phyloP scores from a whole-genome alignment of 2,329 filamentous ascomycete genomes.

The Colletotrichum caudatum region DNA sequence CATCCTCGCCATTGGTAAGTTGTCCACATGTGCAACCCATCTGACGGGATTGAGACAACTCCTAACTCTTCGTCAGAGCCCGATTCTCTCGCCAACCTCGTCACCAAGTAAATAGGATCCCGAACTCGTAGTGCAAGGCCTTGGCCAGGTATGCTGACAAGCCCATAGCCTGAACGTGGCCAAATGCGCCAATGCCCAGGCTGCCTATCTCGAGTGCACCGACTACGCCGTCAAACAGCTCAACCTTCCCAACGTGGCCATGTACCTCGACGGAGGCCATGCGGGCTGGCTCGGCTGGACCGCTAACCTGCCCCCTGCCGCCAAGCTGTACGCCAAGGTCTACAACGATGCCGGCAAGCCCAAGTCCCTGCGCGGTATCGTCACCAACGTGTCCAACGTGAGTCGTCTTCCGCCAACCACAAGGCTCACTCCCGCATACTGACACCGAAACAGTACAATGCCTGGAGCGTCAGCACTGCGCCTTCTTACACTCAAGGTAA shows the following conservation, averaged over 20 bases:
- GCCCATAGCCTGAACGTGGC: conserved; percentile 52
- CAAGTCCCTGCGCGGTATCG: conserved; percentile 63
- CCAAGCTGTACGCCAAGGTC: conserved; percentile 59
- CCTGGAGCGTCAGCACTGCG: conserved; percentile 55
- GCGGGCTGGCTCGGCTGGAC: conserved; percentile 71
- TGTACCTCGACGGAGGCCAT: conserved; percentile 67
- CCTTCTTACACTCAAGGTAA: conserved; percentile 59
- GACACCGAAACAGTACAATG: conserved; percentile 57
- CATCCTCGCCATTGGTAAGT: conserved; percentile 59
- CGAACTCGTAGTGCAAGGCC: too few relatives aligned
- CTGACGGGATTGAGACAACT: conserved; percentile 16
- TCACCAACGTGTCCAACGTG: conserved; percentile 69
- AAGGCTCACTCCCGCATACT: background rate
- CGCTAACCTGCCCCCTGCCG: conserved; percentile 61
- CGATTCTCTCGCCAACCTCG: conserved; percentile 69
- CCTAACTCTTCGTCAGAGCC: conserved; percentile 56
- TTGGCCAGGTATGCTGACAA: background rate
- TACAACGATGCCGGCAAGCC: conserved; percentile 65
- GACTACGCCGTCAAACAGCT: conserved; percentile 64
- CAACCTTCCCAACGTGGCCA: conserved; percentile 67
- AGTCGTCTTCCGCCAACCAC: background rate
- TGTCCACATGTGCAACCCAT: background rate
- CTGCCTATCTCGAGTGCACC: conserved; percentile 62
- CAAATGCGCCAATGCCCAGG: conserved; percentile 62
- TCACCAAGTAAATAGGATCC: conserved; percentile 58